A percentile compares a stretch with the other conserved stretches of the same genome.
Evolutionary conservation across 352 stramenopile genomes (phyloP).

Genomic region (Phytophthora brassicae): DNA sequence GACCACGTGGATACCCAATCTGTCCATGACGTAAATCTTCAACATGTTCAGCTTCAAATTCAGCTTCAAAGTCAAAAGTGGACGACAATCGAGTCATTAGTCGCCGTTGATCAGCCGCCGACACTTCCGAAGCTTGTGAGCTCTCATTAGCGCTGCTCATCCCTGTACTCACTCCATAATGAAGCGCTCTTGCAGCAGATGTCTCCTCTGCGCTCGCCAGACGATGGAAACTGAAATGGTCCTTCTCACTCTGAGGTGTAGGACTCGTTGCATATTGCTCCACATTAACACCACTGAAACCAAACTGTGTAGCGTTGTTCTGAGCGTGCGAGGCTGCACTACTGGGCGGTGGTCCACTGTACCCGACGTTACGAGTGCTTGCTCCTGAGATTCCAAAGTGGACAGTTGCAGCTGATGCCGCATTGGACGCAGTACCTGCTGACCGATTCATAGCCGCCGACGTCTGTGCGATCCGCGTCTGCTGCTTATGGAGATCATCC

Average conservation of each 20-base stretch:
- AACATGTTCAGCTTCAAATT: conserved; percentile 51
- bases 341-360: conserved; percentile 14
- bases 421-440: conserved; percentile 25
- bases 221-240: conserved; percentile 35
- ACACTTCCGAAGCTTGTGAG: conserved; percentile 28
- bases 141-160: conserved; percentile 25
- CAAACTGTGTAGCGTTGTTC: conserved; percentile 34
- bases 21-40: conserved; percentile 48
- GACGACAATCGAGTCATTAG: conserved; percentile 37
- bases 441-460: conserved; percentile 36
- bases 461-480: conserved; percentile 62
- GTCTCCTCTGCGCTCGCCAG: conserved; percentile 29
- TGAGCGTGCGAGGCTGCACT: conserved; percentile 30
- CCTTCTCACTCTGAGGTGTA: conserved; percentile 2
- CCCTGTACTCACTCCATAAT: conserved; percentile 27
- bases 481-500: conserved; percentile 51
- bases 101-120: conserved; percentile 11
- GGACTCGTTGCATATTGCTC: conserved; percentile 5
- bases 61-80: conserved; percentile 56
- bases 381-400: conserved; percentile 28
- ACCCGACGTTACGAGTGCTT: conserved; percentile 8
- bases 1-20: conserved; percentile 48
- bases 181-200: background rate
- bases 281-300: conserved; percentile 29
- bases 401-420: conserved; percentile 19